A percentile compares a stretch with the other conserved stretches of the same genome.
Evolutionary conservation across 1,139 yeast species (phyloP).

Genomic region (Pichia sp.): DNA sequence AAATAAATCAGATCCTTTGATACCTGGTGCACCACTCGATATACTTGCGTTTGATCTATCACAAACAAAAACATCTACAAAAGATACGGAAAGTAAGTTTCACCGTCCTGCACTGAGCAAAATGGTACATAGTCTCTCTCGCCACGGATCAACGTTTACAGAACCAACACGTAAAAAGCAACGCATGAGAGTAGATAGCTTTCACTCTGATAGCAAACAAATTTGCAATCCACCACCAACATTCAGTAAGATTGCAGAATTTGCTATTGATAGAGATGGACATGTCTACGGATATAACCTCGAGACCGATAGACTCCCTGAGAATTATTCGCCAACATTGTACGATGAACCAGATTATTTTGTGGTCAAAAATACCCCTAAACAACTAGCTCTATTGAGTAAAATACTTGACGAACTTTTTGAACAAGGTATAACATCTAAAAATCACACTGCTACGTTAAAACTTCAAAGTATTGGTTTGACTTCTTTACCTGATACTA

Average conservation of each 20-base stretch:
- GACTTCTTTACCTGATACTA: slow-evolving; percentile 44
- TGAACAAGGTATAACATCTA: slow-evolving; percentile 13
- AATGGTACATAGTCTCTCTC: slow-evolving; percentile 11
- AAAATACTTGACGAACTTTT: slow-evolving; percentile 6
- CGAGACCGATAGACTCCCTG: slow-evolving; percentile 22
- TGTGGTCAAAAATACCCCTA: slow-evolving; percentile 22
- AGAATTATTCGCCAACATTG: slow-evolving; percentile 21
- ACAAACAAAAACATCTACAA: neutral
- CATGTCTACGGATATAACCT: slow-evolving; percentile 26
- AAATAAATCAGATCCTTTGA: slow-evolving; percentile 1
- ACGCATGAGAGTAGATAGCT: slow-evolving; percentile 3
- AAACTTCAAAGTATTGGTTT: slow-evolving; percentile 39
- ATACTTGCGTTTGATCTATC: slow-evolving; percentile 2
- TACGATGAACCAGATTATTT: slow-evolving; percentile 28
- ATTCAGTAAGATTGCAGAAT: slow-evolving; percentile 10
- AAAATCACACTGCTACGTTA: slow-evolving; percentile 24
- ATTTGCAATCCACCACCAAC: slow-evolving; percentile 1
- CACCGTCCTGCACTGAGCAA: slow-evolving; percentile 10
- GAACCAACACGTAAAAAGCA: slow-evolving; percentile 16
- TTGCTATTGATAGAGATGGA: slow-evolving; percentile 29
- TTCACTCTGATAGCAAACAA: neutral
- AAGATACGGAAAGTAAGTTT: slow-evolving; percentile 1
- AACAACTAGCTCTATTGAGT: slow-evolving; percentile 6
- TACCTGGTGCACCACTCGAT: slow-evolving; percentile 13
- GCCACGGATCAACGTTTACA: slow-evolving; percentile 15